Conservation (phyloP, 371 early-diverging fungal species). For the Blastocladiella emersonii region DNA sequence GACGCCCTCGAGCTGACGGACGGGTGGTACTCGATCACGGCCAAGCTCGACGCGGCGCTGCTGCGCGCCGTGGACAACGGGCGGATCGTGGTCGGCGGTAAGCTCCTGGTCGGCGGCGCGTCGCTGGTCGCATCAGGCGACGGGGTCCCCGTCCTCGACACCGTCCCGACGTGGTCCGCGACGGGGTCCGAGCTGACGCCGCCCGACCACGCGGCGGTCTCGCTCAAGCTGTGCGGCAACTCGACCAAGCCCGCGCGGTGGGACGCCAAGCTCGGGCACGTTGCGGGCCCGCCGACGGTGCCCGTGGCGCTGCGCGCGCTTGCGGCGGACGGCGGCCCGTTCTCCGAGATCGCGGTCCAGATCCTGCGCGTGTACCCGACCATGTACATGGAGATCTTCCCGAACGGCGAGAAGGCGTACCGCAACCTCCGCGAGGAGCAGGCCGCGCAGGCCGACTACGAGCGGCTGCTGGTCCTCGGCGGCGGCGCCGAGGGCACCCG, state of each 20-base stretch:
- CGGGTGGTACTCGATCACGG: conserved; percentile 59
- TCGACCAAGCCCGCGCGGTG: conserved; percentile 44
- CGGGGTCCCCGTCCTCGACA: neutral
- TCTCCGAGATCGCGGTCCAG: conserved; percentile 51
- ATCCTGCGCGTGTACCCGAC: conserved; percentile 48
- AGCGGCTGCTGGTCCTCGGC: conserved; percentile 10
- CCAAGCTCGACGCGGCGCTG: conserved; percentile 39
- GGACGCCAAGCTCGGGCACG: conserved; percentile 55
- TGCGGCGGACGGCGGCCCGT: conserved; percentile 47
- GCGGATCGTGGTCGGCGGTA: conserved; percentile 43
- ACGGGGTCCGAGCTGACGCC: neutral
- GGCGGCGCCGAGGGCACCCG: neutral
- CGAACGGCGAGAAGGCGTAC: conserved; percentile 27
- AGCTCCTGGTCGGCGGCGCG: conserved; percentile 51
- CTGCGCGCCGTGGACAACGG: conserved; percentile 24
- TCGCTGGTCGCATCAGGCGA: conserved; percentile 17
- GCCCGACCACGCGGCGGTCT: neutral
- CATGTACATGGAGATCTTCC: conserved; percentile 34
- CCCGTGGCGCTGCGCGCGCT: conserved; percentile 26
- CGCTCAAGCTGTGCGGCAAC: conserved; percentile 38
- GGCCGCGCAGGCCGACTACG: conserved; percentile 17
- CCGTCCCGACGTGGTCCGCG: neutral
- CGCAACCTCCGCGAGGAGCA: conserved; percentile 47
- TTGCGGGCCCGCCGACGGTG: conserved; percentile 15
- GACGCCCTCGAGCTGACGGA: conserved; percentile 45